Evolutionary conservation across 2,329 filamentous ascomycete genomes (phyloP), one percentile per base, ranked within the genome.

Genomic region (Fusarium poae): DNA sequence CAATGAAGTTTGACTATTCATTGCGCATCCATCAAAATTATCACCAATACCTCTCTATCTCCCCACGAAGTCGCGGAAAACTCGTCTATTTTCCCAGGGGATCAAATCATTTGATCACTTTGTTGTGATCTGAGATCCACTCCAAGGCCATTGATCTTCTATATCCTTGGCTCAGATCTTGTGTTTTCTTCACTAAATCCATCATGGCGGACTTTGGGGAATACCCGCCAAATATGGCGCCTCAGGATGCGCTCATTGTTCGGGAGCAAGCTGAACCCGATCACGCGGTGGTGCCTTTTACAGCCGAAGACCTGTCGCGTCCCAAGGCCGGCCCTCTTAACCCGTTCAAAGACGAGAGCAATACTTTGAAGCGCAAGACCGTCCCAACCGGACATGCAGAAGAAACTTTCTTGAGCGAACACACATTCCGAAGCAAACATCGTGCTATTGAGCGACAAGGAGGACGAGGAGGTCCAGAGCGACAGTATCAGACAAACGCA

Each of bases 391-490:
- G 96, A 13, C 91, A 88, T 74, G 96, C 96, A 3, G 88, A 96
- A 72, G 95, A 99, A 79, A 94, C 92, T 0, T 92, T 88, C 72
- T 89, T 99, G 68, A 97, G 93, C 78, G 96, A 98, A 75, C 89
- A 95, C 68, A 94, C 92, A 1, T 99, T 99, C 78, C 89, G 93
- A 72, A 88, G 88, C 75, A 94, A 96, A 69, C 94, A 97, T 77
- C 91, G 93, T 59, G 94, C 93, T 3, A 87, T 96, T 63, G 91
- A 95, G 77, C 86, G 91, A 66, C 88, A 74, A 77, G 90, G 80
- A 69, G 86, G 88, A 66, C 80, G 74, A 77, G 90, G 80, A 69
- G 86, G 88, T 66, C 80, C 86, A 0, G 83, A 85, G 70, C 79
- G 86, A 56, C 86, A 90, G 72, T 84, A 84, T 65, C 84, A 87